phyloP scores from a whole-genome alignment of 345 rosid species.

The Hibiscus trionum region DNA sequence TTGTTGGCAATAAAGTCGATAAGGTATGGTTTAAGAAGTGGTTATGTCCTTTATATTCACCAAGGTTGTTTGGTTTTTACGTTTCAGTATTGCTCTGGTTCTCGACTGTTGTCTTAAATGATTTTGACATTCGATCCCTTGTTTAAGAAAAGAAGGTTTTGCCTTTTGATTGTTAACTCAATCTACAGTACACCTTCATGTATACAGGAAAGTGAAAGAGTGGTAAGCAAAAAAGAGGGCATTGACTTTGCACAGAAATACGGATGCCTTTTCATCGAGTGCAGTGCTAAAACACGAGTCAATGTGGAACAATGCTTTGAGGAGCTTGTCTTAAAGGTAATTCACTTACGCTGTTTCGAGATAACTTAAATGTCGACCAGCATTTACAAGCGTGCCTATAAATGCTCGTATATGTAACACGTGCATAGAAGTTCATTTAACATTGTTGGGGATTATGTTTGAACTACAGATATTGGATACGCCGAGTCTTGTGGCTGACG shows the following conservation, averaged over 20 bases:
- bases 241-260: constrained; percentile 79
- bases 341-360: background rate
- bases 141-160: no score
- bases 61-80: background rate
- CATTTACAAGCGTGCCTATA: background rate
- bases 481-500: constrained; percentile 72
- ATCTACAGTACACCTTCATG: background rate
- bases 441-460: background rate
- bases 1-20: constrained; percentile 93
- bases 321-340: constrained; percentile 92
- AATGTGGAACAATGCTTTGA: constrained; percentile 92
- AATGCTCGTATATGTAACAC: background rate
- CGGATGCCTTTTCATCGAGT: constrained; percentile 89
- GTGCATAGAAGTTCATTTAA: background rate
- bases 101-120: background rate
- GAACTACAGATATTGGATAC: constrained; percentile 70
- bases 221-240: constrained; percentile 84
- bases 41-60: background rate
- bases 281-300: constrained; percentile 87
- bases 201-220: constrained; percentile 85
- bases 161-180: background rate
- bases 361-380: background rate
- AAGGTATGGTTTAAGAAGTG: constrained; percentile 36
- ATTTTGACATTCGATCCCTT: background rate
- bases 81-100: background rate